Conservation (phyloP, 495 filamentous ascomycete species). For the Penicillium argentinense region DNA sequence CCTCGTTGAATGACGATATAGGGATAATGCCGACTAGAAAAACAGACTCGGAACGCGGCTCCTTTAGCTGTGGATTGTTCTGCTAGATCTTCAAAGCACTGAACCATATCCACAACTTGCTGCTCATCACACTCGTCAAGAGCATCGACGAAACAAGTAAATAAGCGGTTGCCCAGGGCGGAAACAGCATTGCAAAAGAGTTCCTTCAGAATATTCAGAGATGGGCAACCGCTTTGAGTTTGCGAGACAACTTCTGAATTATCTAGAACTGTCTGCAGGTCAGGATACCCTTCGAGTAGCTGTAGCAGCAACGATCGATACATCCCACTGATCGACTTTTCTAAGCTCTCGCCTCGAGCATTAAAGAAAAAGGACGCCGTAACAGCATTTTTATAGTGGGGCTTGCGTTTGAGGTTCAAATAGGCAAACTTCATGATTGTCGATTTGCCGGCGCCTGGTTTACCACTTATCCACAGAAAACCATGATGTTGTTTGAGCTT, state of each 20-base stretch:
- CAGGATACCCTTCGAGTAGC: conserved; percentile 27
- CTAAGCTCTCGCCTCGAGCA: conserved; percentile 45
- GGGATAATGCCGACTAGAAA: conserved; percentile 55
- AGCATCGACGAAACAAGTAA: conserved; percentile 40
- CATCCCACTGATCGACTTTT: conserved; percentile 54
- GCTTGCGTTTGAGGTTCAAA: conserved; percentile 14
- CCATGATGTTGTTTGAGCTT: conserved; percentile 43
- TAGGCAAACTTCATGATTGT: conserved; percentile 50
- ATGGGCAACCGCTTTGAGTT: conserved; percentile 7
- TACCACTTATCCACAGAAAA: conserved; percentile 60
- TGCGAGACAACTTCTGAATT: conserved; percentile 8
- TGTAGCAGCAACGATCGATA: conserved; percentile 53
- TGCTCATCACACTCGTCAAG: conserved; percentile 42
- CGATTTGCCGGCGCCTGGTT: conserved; percentile 57
- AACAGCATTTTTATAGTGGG: conserved; percentile 7
- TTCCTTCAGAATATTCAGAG: conserved; percentile 19
- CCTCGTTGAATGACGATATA: conserved; percentile 37
- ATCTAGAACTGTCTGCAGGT: conserved; percentile 27
- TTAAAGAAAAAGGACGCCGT: conserved; percentile 54
- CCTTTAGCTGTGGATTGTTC: conserved; percentile 14
- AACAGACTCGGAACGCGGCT: conserved; percentile 29
- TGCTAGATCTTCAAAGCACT: conserved; percentile 37
- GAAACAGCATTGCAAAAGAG: conserved; percentile 18
- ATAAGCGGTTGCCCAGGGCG: conserved; percentile 16
- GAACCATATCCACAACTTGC: conserved; percentile 34